Evolutionary conservation across 2,329 filamentous ascomycete genomes (phyloP).

Genomic region (Monosporascus sp.): DNA sequence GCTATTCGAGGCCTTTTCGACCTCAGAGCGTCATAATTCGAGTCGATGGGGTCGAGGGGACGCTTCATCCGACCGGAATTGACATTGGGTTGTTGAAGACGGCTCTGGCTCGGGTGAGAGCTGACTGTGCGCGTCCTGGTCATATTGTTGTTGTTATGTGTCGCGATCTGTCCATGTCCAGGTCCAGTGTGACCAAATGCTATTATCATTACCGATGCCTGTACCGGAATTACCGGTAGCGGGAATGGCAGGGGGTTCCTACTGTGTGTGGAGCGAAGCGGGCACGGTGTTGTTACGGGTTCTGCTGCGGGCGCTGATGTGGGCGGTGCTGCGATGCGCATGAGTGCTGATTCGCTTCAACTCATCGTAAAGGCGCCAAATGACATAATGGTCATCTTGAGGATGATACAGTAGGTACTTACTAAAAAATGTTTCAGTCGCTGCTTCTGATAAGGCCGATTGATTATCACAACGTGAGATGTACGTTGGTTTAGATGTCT

Average conservation of each 20-base stretch:
- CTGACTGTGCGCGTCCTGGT: conserved; percentile 14
- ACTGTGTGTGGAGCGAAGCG: background rate
- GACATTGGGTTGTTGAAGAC: conserved; percentile 24
- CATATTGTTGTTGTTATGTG: conserved; percentile 4
- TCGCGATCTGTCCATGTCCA: conserved; percentile 18
- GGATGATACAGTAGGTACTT: background rate
- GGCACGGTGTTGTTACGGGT: background rate
- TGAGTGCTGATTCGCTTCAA: conserved; percentile 19
- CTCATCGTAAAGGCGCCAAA: conserved; percentile 23
- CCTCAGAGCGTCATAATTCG: conserved; percentile 39
- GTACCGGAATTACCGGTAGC: conserved; percentile 3
- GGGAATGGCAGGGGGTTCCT: conserved; percentile 1
- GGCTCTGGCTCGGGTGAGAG: conserved; percentile 21
- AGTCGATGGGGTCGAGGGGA: conserved; percentile 38
- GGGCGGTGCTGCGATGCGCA: conserved; percentile 7
- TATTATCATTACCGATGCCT: background rate
- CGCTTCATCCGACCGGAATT: conserved; percentile 42
- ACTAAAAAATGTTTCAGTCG: no score
- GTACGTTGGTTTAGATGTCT: no score
- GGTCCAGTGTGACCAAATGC: conserved; percentile 8
- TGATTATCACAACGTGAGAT: no score
- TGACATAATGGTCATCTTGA: background rate
- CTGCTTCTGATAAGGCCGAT: no score
- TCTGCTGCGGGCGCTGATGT: background rate
- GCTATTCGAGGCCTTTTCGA: conserved; percentile 48